Conservation (phyloP, 2,329 filamentous ascomycete species). For the Penicillium hordei region DNA sequence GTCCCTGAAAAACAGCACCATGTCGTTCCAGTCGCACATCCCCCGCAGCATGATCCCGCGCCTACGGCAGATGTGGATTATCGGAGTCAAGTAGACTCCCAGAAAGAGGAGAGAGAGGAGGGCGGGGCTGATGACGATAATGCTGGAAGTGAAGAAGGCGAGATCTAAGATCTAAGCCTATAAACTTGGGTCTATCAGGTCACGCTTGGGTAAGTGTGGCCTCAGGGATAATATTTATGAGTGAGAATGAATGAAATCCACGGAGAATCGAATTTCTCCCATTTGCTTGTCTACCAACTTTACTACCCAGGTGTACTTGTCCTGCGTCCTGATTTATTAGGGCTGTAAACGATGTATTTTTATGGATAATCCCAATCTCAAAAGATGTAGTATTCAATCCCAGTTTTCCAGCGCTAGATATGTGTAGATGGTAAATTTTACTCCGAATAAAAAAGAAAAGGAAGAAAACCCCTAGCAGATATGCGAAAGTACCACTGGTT, state of each 20-base stretch:
- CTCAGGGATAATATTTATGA: not conserved
- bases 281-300: not conserved
- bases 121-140: slow-evolving; percentile 33
- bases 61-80: not conserved
- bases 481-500: not conserved
- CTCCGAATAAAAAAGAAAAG: not conserved
- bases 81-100: not conserved
- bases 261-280: not conserved
- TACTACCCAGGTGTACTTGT: too few species aligned
- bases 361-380: not conserved
- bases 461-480: not conserved
- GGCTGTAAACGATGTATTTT: not conserved
- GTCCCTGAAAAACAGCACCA: slow-evolving; percentile 12
- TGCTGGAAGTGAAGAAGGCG: slow-evolving; percentile 46
- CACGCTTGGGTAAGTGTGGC: not conserved
- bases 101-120: slow-evolving; percentile 5
- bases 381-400: not conserved
- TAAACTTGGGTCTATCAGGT: not conserved
- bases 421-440: not conserved
- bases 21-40: not conserved
- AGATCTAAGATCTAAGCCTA: slow-evolving; percentile 29
- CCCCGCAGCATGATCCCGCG: not conserved
- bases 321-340: not conserved
- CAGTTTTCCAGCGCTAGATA: not conserved
- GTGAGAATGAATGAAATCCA: not conserved